Evolutionary conservation across 1,139 yeast genomes (phyloP), one percentile per base, ranked within the genome.

Genomic region (Williopsis jadinii): DNA sequence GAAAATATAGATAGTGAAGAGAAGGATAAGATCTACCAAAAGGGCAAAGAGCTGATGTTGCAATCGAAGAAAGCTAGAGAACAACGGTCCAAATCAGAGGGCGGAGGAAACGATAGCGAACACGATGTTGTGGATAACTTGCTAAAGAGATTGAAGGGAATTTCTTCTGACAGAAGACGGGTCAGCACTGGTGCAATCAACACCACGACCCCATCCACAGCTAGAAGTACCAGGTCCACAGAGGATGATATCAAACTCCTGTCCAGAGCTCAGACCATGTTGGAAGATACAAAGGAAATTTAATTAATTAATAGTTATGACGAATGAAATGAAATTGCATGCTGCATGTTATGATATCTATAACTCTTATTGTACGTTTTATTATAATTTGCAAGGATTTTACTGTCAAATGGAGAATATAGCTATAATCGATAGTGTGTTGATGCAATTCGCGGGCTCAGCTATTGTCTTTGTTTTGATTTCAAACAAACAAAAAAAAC

Each of bases 1-100:
- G 96, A 88, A 46, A 92, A 90, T 54, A 60, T 82, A 33, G 77
- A 77, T 48, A 73, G 80, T 26, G 97, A 92, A 62, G 95, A 84
- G 54, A 95, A 87, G 53, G 69, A 78, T 39, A 71, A 87, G 44
- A 68, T 85, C 24, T 84, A 85, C 57, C 92, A 86, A 55, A 59
- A 68, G 44, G 64, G 96, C 42, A 83, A 82, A 66, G 74, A 71
- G 50, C 62, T 80, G 53, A 32, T 54, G 14, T 33, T 45, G n/a
- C 47, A 47, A 15, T 43, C 48, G 10, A 46, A 44, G 34, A 59
- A 57, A 34, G 53, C 51, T n/a, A 57, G 54, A 29, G 61, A 56
- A 29, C 41, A 48, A 9, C 48, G 54, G 27, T 52, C 58, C 11
- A 49, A 47, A 37, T 40, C 44, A 5, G 44, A 45, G 2, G 47